A percentile compares a stretch with the other conserved stretches of the same genome.
Evolutionary conservation across 2,329 filamentous ascomycete species (phyloP).

Genomic region (Trichothecium roseum): DNA sequence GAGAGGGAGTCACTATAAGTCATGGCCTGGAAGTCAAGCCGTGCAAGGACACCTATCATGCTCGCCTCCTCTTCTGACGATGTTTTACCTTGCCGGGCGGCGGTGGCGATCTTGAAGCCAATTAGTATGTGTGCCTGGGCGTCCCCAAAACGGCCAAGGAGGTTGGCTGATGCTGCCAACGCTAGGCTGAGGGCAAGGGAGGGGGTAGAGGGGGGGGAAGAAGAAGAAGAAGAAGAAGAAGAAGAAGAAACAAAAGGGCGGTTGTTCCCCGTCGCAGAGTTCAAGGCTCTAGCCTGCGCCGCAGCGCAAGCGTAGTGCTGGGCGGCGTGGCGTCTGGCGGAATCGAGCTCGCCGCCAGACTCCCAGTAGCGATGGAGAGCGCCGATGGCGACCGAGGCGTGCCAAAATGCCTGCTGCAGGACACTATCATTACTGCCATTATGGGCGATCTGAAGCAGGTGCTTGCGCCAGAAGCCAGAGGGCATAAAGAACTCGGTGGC

Average conservation of each 20-base stretch:
- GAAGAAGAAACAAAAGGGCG: too few relatives aligned
- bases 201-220: conserved; percentile 19
- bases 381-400: conserved; percentile 21
- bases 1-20: conserved; percentile 19
- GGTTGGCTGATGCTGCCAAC: conserved; percentile 19
- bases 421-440: too few relatives aligned
- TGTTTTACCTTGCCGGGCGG: conserved; percentile 7
- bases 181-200: too few relatives aligned
- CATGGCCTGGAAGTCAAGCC: conserved; percentile 23
- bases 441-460: conserved; percentile 21
- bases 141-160: conserved; percentile 19
- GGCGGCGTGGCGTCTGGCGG: conserved; percentile 11
- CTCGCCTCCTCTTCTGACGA: conserved; percentile 5
- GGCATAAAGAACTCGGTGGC: conserved; percentile 16
- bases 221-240: too few relatives aligned
- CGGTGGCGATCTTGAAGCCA: conserved; percentile 15
- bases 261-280: conserved; percentile 12
- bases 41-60: conserved; percentile 12
- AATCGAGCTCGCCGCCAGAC: conserved; percentile 7
- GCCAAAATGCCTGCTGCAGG: conserved; percentile 25
- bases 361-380: conserved; percentile 22
- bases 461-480: conserved; percentile 20
- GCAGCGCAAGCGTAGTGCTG: conserved; percentile 17
- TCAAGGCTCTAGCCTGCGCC: conserved; percentile 14
- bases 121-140: conserved; percentile 19